Evolutionary conservation across 1,139 yeast species (phyloP), one percentile per base, ranked within the genome.

Genomic region (Lodderomyces parapsilosis): DNA sequence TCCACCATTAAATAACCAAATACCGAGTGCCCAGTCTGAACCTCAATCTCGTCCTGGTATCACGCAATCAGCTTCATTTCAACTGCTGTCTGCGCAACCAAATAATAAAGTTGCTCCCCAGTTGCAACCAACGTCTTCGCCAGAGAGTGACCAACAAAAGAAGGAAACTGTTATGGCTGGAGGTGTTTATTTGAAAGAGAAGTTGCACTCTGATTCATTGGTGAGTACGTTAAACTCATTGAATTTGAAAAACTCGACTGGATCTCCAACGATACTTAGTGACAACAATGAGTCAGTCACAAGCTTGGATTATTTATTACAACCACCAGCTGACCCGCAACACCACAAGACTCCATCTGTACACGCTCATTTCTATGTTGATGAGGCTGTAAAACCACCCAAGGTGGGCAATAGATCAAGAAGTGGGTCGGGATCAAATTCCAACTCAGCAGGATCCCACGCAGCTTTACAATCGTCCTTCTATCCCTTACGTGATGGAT

Each of bases 291-390:
- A 31, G 13, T 31, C 41, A 7, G 36, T 20, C 23, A 22, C 48
- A 48, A 59, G 63, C 38, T 54, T 65, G 30, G 69, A 70, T 45
- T 62, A 57, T 48, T 46, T 60, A 2, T 41, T 53, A 31, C 57
- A 59, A 36, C 73, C 73, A 9, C 76, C 76, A 5, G 52, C 49
- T 18, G 60, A 58, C 6, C 52, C 58, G 33, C 45, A 53, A 2
- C 86, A 78, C 55, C 82, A 74, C 51, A 79, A 78, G 57, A 67
- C 76, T 17, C 80, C 80, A 18, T 79, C 80, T 36, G 86, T 83
- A 44, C 96, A 87, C 62, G 93, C 95, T 0, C 96, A 87, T 63
- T 87, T 88, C 58, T 78, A 76, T 51, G 83, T 83, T 8, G 88
- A 84, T 51, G 95, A 87, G 48, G 74, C 86, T 1, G 60, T 82